Conservation (phyloP, 306 rosid genomes). For the Alnus rubra region DNA sequence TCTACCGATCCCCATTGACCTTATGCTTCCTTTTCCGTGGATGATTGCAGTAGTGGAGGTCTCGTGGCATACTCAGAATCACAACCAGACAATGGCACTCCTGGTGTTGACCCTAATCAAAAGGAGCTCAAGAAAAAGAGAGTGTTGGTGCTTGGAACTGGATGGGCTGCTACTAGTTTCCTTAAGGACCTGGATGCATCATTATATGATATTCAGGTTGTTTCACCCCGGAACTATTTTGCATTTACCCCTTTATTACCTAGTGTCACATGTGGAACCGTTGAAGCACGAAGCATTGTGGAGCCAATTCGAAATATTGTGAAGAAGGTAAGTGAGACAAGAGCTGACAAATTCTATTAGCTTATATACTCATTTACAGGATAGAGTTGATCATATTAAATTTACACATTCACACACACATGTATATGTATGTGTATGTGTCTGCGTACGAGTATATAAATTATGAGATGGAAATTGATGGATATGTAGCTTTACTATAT, state of each 20-base stretch:
- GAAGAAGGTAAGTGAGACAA: slow-evolving; percentile 59
- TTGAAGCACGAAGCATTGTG: slow-evolving; percentile 96
- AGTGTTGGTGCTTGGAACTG: slow-evolving; percentile 96
- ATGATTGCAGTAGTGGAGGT: slow-evolving; percentile 78
- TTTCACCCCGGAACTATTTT: slow-evolving; percentile 92
- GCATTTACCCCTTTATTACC: slow-evolving; percentile 94
- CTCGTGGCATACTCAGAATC: slow-evolving; percentile 78
- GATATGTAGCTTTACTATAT: not conserved
- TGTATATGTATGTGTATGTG: not conserved
- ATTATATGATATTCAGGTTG: slow-evolving; percentile 72
- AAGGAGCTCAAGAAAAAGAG: slow-evolving; percentile 51
- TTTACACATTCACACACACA: not conserved
- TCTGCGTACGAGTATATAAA: not conserved
- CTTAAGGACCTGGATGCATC: slow-evolving; percentile 84
- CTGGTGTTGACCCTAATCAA: slow-evolving; percentile 27
- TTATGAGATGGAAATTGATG: not conserved
- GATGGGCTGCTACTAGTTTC: slow-evolving; percentile 97
- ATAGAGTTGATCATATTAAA: slow-evolving; percentile 1
- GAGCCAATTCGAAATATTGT: slow-evolving; percentile 86
- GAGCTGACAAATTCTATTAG: slow-evolving; percentile 5
- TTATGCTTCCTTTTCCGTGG: not conserved
- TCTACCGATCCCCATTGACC: not conserved
- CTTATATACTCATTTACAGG: not conserved
- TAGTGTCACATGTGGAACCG: slow-evolving; percentile 93
- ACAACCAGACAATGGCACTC: slow-evolving; percentile 41